phyloP scores from a whole-genome alignment of 768 basidiomycete species.

The Solioccasus polychromus region DNA sequence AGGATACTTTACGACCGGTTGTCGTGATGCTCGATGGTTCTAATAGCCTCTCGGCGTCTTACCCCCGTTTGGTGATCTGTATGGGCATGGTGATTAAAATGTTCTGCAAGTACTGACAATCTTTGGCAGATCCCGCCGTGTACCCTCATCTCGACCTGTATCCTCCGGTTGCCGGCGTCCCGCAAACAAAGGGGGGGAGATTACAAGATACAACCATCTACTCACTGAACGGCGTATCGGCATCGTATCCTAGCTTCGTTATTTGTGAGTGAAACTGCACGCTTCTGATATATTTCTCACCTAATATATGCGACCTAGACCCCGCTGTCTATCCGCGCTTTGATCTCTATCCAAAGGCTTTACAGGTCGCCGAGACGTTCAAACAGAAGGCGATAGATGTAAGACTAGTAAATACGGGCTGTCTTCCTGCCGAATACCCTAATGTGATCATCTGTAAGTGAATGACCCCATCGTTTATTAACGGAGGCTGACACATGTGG shows the following conservation, averaged over 20 bases:
- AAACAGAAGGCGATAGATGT: constrained; percentile 45
- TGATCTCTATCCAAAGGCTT: constrained; percentile 36
- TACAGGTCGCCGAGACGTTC: constrained; percentile 40
- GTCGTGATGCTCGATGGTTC: background rate
- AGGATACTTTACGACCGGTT: constrained; percentile 1
- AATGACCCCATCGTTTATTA: background rate
- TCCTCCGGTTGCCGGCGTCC: constrained; percentile 18
- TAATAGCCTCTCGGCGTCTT: constrained; percentile 10
- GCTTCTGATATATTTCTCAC: background rate
- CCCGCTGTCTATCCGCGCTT: constrained; percentile 41
- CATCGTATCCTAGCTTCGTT: constrained; percentile 14
- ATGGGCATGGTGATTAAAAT: constrained; percentile 5
- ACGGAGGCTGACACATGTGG: constrained; percentile 19
- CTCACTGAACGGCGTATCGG: background rate
- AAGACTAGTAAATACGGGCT: constrained; percentile 3
- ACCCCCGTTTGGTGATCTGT: constrained; percentile 39
- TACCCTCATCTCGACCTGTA: constrained; percentile 45
- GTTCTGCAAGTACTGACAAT: constrained; percentile 6
- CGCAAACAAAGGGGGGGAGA: background rate
- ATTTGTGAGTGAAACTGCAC: constrained; percentile 12
- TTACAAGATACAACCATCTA: background rate
- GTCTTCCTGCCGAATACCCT: constrained; percentile 21
- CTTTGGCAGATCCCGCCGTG: constrained; percentile 32
- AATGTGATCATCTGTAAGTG: constrained; percentile 29
- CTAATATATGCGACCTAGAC: constrained; percentile 27